phyloP scores from a whole-genome alignment of 306 rosid genomes.

The Lupinus albus region DNA sequence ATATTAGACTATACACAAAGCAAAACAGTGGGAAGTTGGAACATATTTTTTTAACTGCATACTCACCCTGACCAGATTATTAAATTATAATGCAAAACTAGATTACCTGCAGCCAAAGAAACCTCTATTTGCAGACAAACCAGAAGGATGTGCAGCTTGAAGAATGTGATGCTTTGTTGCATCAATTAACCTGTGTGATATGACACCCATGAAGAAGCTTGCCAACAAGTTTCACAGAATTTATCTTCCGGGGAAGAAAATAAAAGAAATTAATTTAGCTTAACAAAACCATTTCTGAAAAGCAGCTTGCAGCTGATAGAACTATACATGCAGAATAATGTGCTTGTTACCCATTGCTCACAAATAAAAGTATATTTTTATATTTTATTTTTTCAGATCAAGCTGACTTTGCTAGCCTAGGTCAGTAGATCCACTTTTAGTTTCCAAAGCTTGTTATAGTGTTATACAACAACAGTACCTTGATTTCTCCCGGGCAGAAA shows the following conservation, averaged over 20 bases:
- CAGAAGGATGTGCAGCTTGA: slow-evolving; percentile 94
- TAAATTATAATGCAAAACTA: slow-evolving; percentile 13
- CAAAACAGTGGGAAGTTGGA: slow-evolving; percentile 8
- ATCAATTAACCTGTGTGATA: slow-evolving; percentile 69
- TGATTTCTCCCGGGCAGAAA: slow-evolving; percentile 84
- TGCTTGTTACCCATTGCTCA: not conserved
- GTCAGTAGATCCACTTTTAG: slow-evolving; percentile 8
- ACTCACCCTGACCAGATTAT: not conserved
- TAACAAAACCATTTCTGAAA: slow-evolving; percentile 24
- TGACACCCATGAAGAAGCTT: slow-evolving; percentile 32
- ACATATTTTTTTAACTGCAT: not conserved
- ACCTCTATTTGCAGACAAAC: slow-evolving; percentile 91
- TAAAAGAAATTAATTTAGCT: slow-evolving; percentile 10
- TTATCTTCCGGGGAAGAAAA: slow-evolving; percentile 19
- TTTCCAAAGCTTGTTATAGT: not conserved
- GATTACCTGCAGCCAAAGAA: slow-evolving; percentile 95
- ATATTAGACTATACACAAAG: not conserved
- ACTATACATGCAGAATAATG: not conserved
- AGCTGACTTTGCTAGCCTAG: slow-evolving; percentile 13
- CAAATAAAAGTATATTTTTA: not conserved
- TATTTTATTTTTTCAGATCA: slow-evolving; percentile 14
- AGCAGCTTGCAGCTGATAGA: slow-evolving; percentile 24
- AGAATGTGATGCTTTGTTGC: slow-evolving; percentile 83
- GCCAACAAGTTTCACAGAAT: slow-evolving; percentile 23
- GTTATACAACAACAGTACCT: slow-evolving; percentile 49